Evolutionary conservation across 345 rosid species (phyloP).

Genomic region (Tarenaya hassleriana): DNA sequence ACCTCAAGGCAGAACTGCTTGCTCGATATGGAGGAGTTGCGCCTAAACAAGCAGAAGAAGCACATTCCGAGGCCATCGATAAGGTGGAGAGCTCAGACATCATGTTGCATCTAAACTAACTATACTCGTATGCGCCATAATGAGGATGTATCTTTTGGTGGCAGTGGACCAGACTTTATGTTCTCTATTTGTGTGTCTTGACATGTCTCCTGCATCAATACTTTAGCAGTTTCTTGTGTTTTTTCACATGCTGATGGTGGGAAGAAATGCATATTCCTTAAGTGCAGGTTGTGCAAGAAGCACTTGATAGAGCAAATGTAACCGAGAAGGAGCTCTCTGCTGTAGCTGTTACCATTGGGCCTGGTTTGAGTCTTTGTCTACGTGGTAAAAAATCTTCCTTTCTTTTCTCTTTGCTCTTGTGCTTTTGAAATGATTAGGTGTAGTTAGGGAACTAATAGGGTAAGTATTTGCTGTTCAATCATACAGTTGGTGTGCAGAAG

Average conservation of each 20-base stretch:
- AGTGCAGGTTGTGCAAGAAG: constrained; percentile 77
- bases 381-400: constrained; percentile 43
- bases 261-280: constrained; percentile 3
- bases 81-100: constrained; percentile 33
- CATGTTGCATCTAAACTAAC: no score
- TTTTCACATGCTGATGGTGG: neutral
- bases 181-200: no score
- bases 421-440: neutral
- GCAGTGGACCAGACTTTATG: no score
- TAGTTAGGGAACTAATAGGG: neutral
- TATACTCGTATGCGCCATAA: no score
- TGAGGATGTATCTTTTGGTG: no score
- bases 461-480: neutral
- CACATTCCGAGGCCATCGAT: constrained; percentile 75
- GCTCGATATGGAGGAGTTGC: constrained; percentile 89
- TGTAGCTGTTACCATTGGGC: constrained; percentile 97
- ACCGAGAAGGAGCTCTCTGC: constrained; percentile 71
- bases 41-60: constrained; percentile 95
- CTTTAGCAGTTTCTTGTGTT: neutral
- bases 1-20: constrained; percentile 74
- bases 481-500: constrained; percentile 84
- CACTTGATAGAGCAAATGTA: constrained; percentile 65
- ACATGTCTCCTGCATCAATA: no score
- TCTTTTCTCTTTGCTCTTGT: neutral
- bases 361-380: constrained; percentile 92